phyloP scores from a whole-genome alignment of 1,284 basidiomycete species.

The Irpex sp. region DNA sequence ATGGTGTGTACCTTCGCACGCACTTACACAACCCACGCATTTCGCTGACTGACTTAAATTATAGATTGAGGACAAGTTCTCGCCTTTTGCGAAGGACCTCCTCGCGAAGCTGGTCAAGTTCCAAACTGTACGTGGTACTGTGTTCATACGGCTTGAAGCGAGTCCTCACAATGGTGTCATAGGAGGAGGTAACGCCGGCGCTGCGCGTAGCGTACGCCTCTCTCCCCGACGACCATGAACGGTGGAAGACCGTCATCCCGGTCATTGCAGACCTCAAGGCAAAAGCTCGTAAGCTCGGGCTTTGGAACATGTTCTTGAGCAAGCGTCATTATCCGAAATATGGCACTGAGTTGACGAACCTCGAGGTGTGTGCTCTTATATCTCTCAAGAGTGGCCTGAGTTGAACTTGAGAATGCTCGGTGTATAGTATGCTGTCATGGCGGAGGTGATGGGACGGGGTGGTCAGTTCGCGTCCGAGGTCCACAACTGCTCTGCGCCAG shows the following conservation, averaged over 20 bases:
- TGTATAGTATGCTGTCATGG: constrained; percentile 89
- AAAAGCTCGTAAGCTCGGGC: constrained; percentile 83
- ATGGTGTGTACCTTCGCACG: constrained; percentile 46
- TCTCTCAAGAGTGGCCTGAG: not conserved
- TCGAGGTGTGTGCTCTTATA: constrained; percentile 63
- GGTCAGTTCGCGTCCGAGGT: constrained; percentile 82
- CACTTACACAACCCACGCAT: not conserved
- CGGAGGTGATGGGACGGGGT: constrained; percentile 87
- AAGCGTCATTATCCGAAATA: constrained; percentile 88
- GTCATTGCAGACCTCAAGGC: constrained; percentile 84
- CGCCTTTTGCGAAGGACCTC: constrained; percentile 82
- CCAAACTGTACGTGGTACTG: constrained; percentile 61
- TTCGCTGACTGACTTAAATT: not conserved
- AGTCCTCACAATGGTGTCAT: constrained; percentile 9
- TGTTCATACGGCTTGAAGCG: not conserved
- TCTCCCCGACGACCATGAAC: constrained; percentile 71
- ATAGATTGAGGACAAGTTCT: constrained; percentile 90
- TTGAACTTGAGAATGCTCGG: constrained; percentile 1
- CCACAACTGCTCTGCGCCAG: constrained; percentile 92
- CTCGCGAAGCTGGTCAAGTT: constrained; percentile 84
- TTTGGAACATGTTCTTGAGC: constrained; percentile 98
- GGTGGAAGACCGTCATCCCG: constrained; percentile 86
- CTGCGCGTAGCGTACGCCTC: constrained; percentile 79
- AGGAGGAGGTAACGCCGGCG: constrained; percentile 89
- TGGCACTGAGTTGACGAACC: constrained; percentile 88